phyloP scores from a whole-genome alignment of 169 alveolate genomes.

The Plasmodium inui region DNA sequence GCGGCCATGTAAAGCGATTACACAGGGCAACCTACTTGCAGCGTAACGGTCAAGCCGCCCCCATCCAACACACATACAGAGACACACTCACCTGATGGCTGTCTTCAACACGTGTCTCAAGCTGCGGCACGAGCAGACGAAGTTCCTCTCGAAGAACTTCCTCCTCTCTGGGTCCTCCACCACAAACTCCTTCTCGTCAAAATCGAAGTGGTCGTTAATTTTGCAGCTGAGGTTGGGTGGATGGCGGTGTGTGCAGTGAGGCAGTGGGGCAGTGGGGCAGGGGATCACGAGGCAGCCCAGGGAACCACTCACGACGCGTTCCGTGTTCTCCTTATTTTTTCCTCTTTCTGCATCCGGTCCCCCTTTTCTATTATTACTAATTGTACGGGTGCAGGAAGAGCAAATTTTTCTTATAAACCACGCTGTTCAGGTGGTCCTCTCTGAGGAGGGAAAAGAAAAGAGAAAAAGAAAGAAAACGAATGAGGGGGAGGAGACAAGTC shows the following conservation, averaged over 20 bases:
- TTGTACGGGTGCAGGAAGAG: slow-evolving; percentile 63
- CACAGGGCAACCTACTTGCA: neutral
- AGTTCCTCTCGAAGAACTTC: slow-evolving; percentile 64
- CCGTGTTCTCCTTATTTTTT: neutral
- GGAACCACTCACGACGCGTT: neutral
- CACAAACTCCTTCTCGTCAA: slow-evolving; percentile 33
- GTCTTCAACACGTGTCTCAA: slow-evolving; percentile 65
- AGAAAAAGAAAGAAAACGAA: neutral
- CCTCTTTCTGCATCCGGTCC: neutral
- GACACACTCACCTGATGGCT: slow-evolving; percentile 20
- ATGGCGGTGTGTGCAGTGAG: neutral
- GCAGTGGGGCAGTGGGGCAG: neutral
- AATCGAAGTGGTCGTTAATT: slow-evolving; percentile 33
- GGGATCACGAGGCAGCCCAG: neutral
- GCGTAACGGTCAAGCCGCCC: neutral
- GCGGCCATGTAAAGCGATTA: neutral
- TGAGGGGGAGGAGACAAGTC: neutral
- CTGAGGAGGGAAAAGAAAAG: neutral
- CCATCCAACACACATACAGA: neutral
- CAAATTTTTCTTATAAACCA: slow-evolving; percentile 42
- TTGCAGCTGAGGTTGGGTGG: slow-evolving; percentile 22
- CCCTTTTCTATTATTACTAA: slow-evolving; percentile 10
- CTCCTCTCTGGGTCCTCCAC: slow-evolving; percentile 44
- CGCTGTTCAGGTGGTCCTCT: slow-evolving; percentile 40
- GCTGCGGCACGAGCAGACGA: slow-evolving; percentile 52